Percentiles rank a stretch among this genome's conserved stretches.
phyloP scores from a whole-genome alignment of 2,329 filamentous ascomycete species.

The Colletotrichum truncatum region DNA sequence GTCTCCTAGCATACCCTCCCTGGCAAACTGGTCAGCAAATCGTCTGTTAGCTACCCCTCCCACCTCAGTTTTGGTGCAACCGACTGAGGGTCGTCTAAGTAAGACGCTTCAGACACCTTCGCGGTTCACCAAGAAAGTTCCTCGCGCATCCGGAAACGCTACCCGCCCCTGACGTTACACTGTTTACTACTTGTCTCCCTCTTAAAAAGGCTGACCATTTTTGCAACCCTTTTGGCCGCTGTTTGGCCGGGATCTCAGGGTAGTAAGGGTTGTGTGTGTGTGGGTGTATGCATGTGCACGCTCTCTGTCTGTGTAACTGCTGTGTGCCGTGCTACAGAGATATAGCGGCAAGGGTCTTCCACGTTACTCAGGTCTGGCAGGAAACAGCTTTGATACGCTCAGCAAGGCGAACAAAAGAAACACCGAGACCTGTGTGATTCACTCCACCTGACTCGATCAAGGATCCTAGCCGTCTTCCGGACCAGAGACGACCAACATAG shows the following conservation, averaged over 20 bases:
- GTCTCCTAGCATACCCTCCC: neutral
- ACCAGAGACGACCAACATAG: neutral
- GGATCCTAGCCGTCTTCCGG: slow-evolving; percentile 1
- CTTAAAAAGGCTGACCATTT: slow-evolving; percentile 16
- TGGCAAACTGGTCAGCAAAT: neutral
- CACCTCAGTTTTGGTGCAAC: slow-evolving; percentile 9
- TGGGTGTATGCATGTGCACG: neutral
- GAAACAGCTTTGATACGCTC: slow-evolving; percentile 21
- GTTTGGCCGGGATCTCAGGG: slow-evolving; percentile 6
- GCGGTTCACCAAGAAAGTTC: slow-evolving; percentile 28
- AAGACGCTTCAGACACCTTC: slow-evolving; percentile 11
- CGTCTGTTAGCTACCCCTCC: slow-evolving; percentile 9
- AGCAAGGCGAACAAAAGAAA: slow-evolving; percentile 4
- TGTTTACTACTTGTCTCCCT: slow-evolving; percentile 19
- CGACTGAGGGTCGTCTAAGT: slow-evolving; percentile 1
- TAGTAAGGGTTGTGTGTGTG: neutral
- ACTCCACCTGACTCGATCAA: slow-evolving; percentile 10
- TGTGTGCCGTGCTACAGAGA: slow-evolving; percentile 8
- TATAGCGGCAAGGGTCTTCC: slow-evolving; percentile 3
- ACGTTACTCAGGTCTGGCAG: slow-evolving; percentile 21
- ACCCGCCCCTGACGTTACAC: slow-evolving; percentile 28
- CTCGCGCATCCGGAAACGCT: slow-evolving; percentile 30
- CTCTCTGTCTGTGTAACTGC: neutral
- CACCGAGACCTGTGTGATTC: slow-evolving; percentile 1
- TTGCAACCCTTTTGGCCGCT: slow-evolving; percentile 25